Conservation (phyloP, 257 asterid species). For the Datura wrightii region DNA sequence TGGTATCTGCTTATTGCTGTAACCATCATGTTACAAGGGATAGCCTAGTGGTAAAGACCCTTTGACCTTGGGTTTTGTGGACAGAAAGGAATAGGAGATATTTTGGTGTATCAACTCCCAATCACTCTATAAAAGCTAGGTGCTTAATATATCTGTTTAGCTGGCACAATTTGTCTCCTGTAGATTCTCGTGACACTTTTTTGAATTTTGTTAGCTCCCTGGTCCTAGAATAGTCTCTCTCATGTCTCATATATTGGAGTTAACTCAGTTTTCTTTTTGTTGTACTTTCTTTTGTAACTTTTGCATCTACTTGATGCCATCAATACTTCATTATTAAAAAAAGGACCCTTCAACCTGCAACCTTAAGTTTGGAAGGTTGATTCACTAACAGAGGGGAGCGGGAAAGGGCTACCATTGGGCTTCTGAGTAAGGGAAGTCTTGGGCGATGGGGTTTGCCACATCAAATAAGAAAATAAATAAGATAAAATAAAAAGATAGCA, state of each 20-base stretch:
- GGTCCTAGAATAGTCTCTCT: neutral
- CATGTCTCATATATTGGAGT: neutral
- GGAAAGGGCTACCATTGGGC: neutral
- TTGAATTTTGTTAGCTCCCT: neutral
- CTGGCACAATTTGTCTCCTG: neutral
- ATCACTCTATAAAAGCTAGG: neutral
- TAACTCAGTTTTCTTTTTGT: neutral
- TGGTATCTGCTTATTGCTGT: slow-evolving; percentile 17
- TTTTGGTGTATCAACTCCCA: neutral
- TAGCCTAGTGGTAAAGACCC: neutral
- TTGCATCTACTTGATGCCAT: neutral
- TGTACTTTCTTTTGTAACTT: neutral
- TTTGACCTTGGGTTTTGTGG: neutral
- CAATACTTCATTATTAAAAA: neutral
- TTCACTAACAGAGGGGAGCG: neutral
- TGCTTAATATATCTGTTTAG: slow-evolving; percentile 12
- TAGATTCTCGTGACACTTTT: neutral
- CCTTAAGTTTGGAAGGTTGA: neutral
- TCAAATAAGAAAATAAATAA: neutral
- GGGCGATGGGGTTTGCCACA: neutral
- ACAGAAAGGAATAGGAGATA: neutral
- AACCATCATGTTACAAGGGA: slow-evolving; percentile 8
- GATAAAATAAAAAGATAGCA: neutral
- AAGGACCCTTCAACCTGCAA: neutral
- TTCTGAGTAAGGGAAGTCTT: neutral